Conservation (phyloP, 2,329 filamentous ascomycete species). For the Fusarium transvaalense region DNA sequence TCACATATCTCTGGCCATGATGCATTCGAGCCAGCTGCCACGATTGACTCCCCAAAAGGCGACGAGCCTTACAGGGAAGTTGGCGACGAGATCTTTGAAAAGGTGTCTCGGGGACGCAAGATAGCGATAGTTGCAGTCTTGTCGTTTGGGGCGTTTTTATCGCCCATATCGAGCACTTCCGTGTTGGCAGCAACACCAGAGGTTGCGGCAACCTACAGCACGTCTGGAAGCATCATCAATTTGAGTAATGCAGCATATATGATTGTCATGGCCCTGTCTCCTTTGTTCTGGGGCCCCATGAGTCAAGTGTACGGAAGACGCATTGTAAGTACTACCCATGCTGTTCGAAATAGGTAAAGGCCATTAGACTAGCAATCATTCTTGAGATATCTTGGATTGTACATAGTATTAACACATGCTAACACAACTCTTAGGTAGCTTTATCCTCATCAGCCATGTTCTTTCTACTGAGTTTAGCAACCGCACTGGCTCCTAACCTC, state of each 20-base stretch:
- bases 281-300: conserved; percentile 79
- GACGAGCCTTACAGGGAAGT: conserved; percentile 45
- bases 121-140: conserved; percentile 75
- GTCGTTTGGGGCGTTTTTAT: conserved; percentile 80
- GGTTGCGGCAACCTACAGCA: conserved; percentile 73
- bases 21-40: conserved; percentile 41
- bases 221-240: conserved; percentile 77
- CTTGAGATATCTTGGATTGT: too few relatives aligned
- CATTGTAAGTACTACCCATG: conserved; percentile 57
- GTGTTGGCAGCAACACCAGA: conserved; percentile 81
- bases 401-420: not conserved
- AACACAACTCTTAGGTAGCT: conserved; percentile 49
- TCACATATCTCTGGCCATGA: conserved; percentile 52
- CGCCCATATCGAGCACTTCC: conserved; percentile 80
- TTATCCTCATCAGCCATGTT: conserved; percentile 73
- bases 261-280: conserved; percentile 77
- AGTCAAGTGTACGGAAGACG: conserved; percentile 74
- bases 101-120: conserved; percentile 72
- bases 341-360: not conserved
- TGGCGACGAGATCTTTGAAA: conserved; percentile 72
- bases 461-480: conserved; percentile 76
- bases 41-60: conserved; percentile 4
- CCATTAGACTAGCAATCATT: not conserved
- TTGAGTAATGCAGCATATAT: conserved; percentile 81
- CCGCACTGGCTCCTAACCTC: conserved; percentile 78